A percentile compares a stretch with the other conserved stretches of the same genome.
phyloP scores from a whole-genome alignment of 2,329 filamentous ascomycete genomes.

The Cercospora janseana region DNA sequence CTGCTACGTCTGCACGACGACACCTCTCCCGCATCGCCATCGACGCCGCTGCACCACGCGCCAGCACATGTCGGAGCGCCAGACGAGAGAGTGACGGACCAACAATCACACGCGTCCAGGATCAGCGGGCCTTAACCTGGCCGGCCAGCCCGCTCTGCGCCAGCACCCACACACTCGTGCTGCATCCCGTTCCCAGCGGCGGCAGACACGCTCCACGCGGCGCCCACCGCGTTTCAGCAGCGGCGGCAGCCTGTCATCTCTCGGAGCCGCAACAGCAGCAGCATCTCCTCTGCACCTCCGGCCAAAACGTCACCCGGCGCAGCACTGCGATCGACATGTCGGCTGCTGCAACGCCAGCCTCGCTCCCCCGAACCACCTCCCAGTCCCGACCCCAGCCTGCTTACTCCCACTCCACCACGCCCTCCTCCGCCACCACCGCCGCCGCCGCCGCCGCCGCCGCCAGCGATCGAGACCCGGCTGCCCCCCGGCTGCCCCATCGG shows the following conservation, averaged over 20 bases:
- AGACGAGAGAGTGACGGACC: too few species aligned
- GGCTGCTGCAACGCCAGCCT: slow-evolving; percentile 46
- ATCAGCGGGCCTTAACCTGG: slow-evolving; percentile 2
- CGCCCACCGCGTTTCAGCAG: slow-evolving; percentile 2
- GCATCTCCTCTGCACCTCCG: not conserved
- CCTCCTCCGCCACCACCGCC: slow-evolving; percentile 22
- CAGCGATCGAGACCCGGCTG: slow-evolving; percentile 47
- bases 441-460: too few species aligned
- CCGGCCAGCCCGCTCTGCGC: too few species aligned
- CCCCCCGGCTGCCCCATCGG: slow-evolving; percentile 43
- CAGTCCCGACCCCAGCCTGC: slow-evolving; percentile 42
- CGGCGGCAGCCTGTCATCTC: not conserved
- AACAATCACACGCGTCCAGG: too few species aligned
- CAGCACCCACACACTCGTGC: too few species aligned
- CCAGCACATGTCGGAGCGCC: too few species aligned
- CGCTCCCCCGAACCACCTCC: slow-evolving; percentile 51
- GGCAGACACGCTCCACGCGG: too few species aligned
- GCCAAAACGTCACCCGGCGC: slow-evolving; percentile 44
- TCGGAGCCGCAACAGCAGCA: not conserved
- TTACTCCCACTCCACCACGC: slow-evolving; percentile 4
- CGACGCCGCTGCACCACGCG: not conserved
- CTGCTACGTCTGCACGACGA: not conserved
- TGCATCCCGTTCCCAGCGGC: too few species aligned
- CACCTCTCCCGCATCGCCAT: not conserved
- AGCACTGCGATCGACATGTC: slow-evolving; percentile 34